A percentile compares a stretch with the other conserved stretches of the same genome.
These are phyloP conservation scores for Quercus gilva DNA, from an alignment of 306 rosid species.

Conservation along the genomic window DNA sequence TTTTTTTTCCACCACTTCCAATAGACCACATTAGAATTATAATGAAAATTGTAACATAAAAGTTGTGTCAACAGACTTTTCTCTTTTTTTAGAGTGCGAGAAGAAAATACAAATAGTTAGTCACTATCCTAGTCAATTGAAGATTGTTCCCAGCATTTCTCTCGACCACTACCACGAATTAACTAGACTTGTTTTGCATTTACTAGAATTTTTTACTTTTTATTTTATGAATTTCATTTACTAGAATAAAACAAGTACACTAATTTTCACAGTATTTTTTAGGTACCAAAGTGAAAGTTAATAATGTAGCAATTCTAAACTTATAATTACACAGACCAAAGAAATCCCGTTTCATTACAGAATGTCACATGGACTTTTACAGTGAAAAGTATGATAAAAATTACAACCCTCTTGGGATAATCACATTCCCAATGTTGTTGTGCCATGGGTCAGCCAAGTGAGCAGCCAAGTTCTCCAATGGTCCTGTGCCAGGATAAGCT, in stretches of 20 bases:
- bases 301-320: slow-evolving; percentile 1
- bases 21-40: too few relatives aligned
- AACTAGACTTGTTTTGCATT: not conserved
- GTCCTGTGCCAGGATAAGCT: slow-evolving; percentile 99
- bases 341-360: slow-evolving; percentile 35
- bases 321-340: slow-evolving; percentile 32
- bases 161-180: too few relatives aligned
- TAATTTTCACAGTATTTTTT: slow-evolving; percentile 7
- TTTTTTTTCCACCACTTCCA: too few relatives aligned
- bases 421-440: slow-evolving; percentile 87
- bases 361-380: slow-evolving; percentile 50
- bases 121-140: too few relatives aligned
- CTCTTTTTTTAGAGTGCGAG: too few relatives aligned
- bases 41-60: too few relatives aligned
- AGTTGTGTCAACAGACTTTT: too few relatives aligned
- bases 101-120: too few relatives aligned
- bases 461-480: slow-evolving; percentile 95
- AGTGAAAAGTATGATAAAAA: slow-evolving; percentile 20
- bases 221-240: not conserved
- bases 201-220: not conserved
- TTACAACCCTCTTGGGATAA: slow-evolving; percentile 47
- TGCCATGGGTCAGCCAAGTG: slow-evolving; percentile 99
- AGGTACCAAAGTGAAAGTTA: not conserved
- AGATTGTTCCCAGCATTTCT: too few relatives aligned
- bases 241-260: not conserved